A percentile compares a stretch with the other conserved stretches of the same genome.
Conservation (phyloP, 106 monocot genomes). For the Dendrobium huoshanense region DNA sequence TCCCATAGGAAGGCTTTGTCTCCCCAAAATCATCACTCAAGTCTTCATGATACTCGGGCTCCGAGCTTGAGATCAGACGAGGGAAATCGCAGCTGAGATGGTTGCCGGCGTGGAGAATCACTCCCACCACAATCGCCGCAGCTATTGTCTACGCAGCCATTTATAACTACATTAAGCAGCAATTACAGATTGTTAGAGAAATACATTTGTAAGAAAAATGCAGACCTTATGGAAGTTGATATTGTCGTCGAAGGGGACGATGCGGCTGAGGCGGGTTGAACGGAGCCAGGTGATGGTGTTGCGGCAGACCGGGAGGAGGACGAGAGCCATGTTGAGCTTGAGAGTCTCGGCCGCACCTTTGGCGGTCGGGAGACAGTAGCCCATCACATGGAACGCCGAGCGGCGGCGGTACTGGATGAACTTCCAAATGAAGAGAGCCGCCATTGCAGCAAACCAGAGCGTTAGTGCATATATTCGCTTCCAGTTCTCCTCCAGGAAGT, state of each 20-base stretch:
- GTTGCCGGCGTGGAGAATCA: constrained; percentile 88
- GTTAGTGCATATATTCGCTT: constrained; percentile 64
- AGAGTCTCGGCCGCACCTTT: constrained; percentile 96
- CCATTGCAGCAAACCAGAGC: constrained; percentile 60
- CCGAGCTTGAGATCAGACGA: constrained; percentile 33
- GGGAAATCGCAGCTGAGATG: constrained; percentile 85
- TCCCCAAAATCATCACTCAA: constrained; percentile 49
- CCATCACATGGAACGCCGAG: constrained; percentile 82
- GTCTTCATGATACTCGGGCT: constrained; percentile 16
- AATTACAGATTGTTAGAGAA: neutral
- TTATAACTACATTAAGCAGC: neutral
- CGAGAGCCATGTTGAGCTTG: constrained; percentile 87
- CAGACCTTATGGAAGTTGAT: constrained; percentile 97
- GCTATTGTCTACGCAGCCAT: constrained; percentile 56
- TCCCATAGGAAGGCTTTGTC: constrained; percentile 47
- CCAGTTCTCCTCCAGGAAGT: constrained; percentile 86
- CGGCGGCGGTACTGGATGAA: constrained; percentile 70
- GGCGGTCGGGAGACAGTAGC: constrained; percentile 77
- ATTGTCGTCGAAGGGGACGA: constrained; percentile 77
- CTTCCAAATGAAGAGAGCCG: constrained; percentile 75
- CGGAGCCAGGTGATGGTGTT: constrained; percentile 90
- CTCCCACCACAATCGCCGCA: constrained; percentile 72
- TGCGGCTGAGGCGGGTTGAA: constrained; percentile 36
- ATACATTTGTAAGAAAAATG: neutral
- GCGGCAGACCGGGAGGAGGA: constrained; percentile 82